Base-by-base conservation (phyloP, 2,329 filamentous ascomycete species). In the Pleoardoris graminearum region DNA sequence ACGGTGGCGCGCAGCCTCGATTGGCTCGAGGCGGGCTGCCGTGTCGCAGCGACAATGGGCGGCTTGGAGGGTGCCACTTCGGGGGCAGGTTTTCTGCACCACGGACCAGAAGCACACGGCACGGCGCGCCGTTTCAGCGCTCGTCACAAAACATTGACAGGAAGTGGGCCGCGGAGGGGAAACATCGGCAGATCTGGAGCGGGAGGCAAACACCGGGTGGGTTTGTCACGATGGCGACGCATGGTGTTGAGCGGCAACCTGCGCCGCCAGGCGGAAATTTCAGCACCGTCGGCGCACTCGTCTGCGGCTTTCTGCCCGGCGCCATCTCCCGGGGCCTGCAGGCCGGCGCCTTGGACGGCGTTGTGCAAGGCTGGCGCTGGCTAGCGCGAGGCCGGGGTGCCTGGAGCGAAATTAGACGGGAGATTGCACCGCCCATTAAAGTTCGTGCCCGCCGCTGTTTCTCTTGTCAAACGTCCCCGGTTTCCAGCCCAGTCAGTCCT, bases 391-490 rank as follows among this genome's bases (percentile, higher is more conserved):
- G 45, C 51, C 51, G 35, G 33, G 22, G 29, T 25, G 25, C 35
- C 11, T 17, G 45, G 32, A 37, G 57, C 62, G 62, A 67, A 57
- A 65, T 67, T 61, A 56, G 45, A 19, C 27, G 57, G 61, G 62
- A 67, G 57, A 65, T 67, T 64, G 59, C 57, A 35, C 54, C 54
- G 54, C 59, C 60, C 58, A 58, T 60, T 58, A 58, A 63, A 60
- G 59, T 36, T 51, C 46, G 50, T 54, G 53, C 59, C 53, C 57
- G 52, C 52, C 63, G 57, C 57, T 67, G 59, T 59, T 58, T 55
- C 50, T 38, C 51, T 52, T 17, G 56, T 54, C 54, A 56, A 65
- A 66, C 57, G 58, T 62, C 57, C 54, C 43, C 52, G 53, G 45
- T 54, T 50, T 56, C 60, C 63, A 49, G 47, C 50, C 45, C 58